These are phyloP conservation scores for Saccharum hybrid DNA, from an alignment of 202 grass and related monocot species.

Conservation along the genomic window DNA sequence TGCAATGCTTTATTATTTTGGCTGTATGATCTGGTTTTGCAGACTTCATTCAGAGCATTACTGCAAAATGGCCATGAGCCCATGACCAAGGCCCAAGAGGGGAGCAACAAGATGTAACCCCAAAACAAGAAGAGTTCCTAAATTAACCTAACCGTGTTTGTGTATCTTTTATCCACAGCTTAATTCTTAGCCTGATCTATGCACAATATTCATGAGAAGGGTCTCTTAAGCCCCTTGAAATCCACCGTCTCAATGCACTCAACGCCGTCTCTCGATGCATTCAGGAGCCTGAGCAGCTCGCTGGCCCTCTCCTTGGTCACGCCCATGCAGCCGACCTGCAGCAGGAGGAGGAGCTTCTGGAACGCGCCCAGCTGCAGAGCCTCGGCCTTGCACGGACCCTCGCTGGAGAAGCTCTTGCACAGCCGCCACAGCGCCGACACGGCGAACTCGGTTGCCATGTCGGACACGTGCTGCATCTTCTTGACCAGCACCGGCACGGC, in stretches of 20 bases:
- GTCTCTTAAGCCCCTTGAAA: conserved; percentile 81
- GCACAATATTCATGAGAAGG: conserved; percentile 45
- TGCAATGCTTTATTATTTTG: not conserved
- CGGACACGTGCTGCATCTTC: too few relatives aligned
- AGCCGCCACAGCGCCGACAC: too few relatives aligned
- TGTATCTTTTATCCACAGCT: conserved; percentile 44
- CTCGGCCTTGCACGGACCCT: too few relatives aligned
- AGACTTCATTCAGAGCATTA: not conserved
- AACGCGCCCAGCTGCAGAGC: conserved; percentile 84
- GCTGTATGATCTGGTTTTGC: not conserved
- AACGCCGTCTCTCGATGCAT: conserved; percentile 50
- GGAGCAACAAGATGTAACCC: not conserved
- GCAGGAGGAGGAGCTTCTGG: conserved; percentile 76
- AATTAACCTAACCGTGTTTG: conserved; percentile 37
- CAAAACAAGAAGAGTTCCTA: conserved; percentile 9
- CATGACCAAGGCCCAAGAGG: not conserved
- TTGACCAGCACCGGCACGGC: too few relatives aligned
- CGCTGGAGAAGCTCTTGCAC: too few relatives aligned
- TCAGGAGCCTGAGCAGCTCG: conserved; percentile 75
- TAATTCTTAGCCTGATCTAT: not conserved
- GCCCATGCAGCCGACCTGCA: conserved; percentile 78
- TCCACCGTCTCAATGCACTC: conserved; percentile 85
- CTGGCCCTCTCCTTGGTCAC: conserved; percentile 75
- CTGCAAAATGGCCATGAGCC: not conserved
- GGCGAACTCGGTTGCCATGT: too few relatives aligned